Base-by-base conservation (phyloP, 2,329 filamentous ascomycete genomes). In the Thelonectria olida region DNA sequence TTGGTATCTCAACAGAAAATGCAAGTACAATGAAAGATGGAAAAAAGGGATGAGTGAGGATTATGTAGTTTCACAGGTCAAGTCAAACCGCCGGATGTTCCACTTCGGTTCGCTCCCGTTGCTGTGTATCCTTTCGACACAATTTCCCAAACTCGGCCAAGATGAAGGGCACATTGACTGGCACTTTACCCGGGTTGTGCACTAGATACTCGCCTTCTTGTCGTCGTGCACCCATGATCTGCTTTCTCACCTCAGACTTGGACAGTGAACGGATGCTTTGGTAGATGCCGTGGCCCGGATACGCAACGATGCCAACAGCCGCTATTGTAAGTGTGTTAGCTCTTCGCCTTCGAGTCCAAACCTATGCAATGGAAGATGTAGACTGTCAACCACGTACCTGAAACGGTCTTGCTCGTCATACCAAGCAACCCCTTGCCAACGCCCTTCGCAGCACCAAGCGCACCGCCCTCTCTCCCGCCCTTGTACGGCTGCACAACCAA, bases 231-330 rank as follows among this genome's bases (percentile, higher is more conserved):
- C 45, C 50, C 39, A 61, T 57, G 28, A 64, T 56, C 44, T 41
- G 52, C 4, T 58, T 49, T 28, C 54, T 47, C 22, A 44, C 44
- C 22, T 48, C 54, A 39, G 57, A 63, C 28, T 47, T 58, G 17
- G 66, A 57, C 19, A 55, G 36, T 13, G 57, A 51, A 17, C 57
- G 50, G 6, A 67, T 58, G 58, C 53, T 68, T 54, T 69, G 57
- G 31, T 64, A 67, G 38, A 67, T 64, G n/a, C 65, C 58, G 13
- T 62, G 63, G 13, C 63, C 47, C 4, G 63, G 55, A 38, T 67
- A 64, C 31, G 61, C 61, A 19, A 64, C 61, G 7, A 64, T 62
- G 34, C 65, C 55, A 9, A 66, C 28, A 9, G 61, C 57, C 8
- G 64, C 63, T 65, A 27, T 2, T 5, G 31, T 13, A 15, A 34